Base-by-base conservation (phyloP, 768 basidiomycete species). In the Astraeus odoratus region DNA sequence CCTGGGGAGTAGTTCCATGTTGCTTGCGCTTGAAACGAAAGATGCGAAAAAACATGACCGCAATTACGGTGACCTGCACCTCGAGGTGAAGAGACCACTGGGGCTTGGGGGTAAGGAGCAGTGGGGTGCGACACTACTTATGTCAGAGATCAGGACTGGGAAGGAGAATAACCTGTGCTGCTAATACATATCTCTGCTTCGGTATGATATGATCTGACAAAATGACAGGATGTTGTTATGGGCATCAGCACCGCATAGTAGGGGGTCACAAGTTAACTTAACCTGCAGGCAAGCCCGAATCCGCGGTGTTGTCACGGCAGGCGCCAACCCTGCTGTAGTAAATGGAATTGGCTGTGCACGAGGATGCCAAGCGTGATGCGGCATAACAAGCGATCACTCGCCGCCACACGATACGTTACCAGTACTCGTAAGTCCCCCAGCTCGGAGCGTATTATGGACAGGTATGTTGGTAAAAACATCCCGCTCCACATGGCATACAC, bases 11-110 rank as follows among this genome's bases (percentile, higher is more conserved):
- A 34, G 43, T 26, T 24, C 22, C 12, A n/a, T 26, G 5, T 48
- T 47, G 24, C 39, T 15, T 38, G 29, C 30, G 7, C 8, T 48
- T 45, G 26, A 52, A 23, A 37, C 54, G 52, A 29, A 60, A 52
- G 4, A 58, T 13, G 30, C 52, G 59, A 10, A 47, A 30, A 16
- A 61, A 31, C 2, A 46, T 38, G 18, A 6, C 13, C 3, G 24
- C 26, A 39, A 46, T 36, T 19, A 26, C 22, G 49, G 43, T 46
- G 53, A 13, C 54, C 56, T 16, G 54, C 56, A 52, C 56, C 50
- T 1, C 18, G 36, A 27, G 16, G 19, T 38, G 31, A 29, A 8
- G 5, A 23, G 22, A 19, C 19, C 26, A n/a, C 19, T 31, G 24
- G 20, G 30, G n/a, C 23, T 10, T 6, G 6, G 20, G 26, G 30